These are phyloP conservation scores for Corymbia citriodora DNA, from an alignment of 441 rosid genomes.

Conservation along the genomic window DNA sequence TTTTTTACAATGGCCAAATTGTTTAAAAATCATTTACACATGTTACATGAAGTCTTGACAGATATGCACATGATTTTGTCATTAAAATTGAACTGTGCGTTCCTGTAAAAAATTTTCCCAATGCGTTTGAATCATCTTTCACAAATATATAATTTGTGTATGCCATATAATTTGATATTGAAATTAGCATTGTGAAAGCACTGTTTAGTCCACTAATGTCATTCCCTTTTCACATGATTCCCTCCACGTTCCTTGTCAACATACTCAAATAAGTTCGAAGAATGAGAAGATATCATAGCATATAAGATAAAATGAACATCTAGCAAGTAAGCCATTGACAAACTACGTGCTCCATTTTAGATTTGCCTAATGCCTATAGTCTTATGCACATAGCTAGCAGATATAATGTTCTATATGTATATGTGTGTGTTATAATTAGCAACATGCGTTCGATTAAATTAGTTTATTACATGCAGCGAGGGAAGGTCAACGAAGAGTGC, in stretches of 20 bases:
- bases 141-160: background rate
- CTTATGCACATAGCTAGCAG: no score
- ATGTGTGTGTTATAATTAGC: no score
- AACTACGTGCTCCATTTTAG: no score
- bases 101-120: background rate
- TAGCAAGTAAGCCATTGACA: no score
- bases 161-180: background rate
- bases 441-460: no score
- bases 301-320: background rate
- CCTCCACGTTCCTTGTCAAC: background rate
- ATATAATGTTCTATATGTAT: no score
- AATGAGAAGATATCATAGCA: background rate
- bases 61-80: background rate
- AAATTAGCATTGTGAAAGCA: background rate
- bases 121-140: background rate
- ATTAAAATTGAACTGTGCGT: background rate
- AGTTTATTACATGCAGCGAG: no score
- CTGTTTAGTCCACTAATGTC: background rate
- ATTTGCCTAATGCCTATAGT: no score
- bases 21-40: background rate
- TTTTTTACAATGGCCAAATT: background rate
- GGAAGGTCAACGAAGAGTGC: no score
- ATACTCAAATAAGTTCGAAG: background rate
- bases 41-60: background rate
- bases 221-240: background rate